Evolutionary conservation across 1,284 basidiomycete genomes (phyloP).

Genomic region (Cerioporus squamosus): DNA sequence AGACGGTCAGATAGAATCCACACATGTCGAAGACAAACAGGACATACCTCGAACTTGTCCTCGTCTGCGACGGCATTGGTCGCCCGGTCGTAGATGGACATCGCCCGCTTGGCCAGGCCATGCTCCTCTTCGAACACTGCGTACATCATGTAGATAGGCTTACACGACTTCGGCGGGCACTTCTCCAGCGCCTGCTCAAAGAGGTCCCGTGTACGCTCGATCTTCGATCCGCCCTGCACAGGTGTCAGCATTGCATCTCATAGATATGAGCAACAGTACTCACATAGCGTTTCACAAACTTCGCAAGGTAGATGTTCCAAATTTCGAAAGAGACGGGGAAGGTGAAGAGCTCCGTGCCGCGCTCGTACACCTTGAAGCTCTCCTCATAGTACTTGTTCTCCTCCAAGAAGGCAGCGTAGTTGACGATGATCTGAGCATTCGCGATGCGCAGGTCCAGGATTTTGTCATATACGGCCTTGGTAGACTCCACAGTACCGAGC

Average conservation of each 20-base stretch:
- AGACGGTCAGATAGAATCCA: neutral
- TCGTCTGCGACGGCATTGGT: conserved; percentile 84
- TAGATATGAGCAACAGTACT: conserved; percentile 35
- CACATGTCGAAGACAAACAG: neutral
- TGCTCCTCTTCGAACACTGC: conserved; percentile 94
- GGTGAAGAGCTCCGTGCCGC: conserved; percentile 96
- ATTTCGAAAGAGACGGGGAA: conserved; percentile 99
- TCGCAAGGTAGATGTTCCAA: conserved; percentile 98
- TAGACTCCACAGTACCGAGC: conserved; percentile 90
- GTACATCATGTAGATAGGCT: conserved; percentile 95
- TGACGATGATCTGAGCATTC: conserved; percentile 98
- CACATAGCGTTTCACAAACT: conserved; percentile 97
- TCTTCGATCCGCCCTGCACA: conserved; percentile 83
- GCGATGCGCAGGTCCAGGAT: conserved; percentile 97
- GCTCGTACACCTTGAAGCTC: conserved; percentile 98
- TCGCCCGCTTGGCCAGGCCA: conserved; percentile 94
- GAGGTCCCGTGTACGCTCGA: conserved; percentile 94
- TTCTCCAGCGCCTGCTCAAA: conserved; percentile 98
- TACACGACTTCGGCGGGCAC: conserved; percentile 94
- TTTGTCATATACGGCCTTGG: conserved; percentile 95
- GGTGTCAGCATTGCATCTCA: conserved; percentile 1
- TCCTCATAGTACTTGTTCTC: conserved; percentile 99
- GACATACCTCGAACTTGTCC: conserved; percentile 90
- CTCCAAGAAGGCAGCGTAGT: conserved; percentile 96
- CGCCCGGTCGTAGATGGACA: conserved; percentile 95